phyloP scores from a whole-genome alignment of 306 rosid genomes.

The Cucurbita ficifolia region DNA sequence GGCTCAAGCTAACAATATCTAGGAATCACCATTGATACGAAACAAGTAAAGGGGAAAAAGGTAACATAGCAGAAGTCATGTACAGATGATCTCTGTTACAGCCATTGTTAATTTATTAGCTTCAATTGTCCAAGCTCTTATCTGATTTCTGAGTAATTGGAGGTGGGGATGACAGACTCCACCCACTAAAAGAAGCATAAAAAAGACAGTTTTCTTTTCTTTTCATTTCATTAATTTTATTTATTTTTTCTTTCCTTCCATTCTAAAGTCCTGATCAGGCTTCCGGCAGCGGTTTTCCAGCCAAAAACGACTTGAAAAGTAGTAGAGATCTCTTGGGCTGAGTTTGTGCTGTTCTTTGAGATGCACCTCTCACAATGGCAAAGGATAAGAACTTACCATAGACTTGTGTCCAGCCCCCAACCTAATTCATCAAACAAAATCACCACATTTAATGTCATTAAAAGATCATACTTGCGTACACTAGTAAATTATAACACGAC shows the following conservation, averaged over 20 bases:
- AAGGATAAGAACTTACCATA: constrained; percentile 67
- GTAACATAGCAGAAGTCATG: not conserved
- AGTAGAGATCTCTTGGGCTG: constrained; percentile 84
- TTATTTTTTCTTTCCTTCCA: not conserved
- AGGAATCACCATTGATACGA: not conserved
- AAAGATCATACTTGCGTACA: not conserved
- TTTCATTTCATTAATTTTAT: not conserved
- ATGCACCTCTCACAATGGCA: constrained; percentile 84
- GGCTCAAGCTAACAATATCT: not conserved
- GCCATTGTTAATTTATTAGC: not conserved
- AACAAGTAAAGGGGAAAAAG: not conserved
- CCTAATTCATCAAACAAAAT: constrained; percentile 22
- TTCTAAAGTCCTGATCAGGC: not conserved
- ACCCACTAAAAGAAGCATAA: not conserved
- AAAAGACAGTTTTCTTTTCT: not conserved
- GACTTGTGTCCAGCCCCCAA: constrained; percentile 94
- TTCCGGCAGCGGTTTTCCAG: constrained; percentile 46
- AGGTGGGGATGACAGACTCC: too few relatives aligned
- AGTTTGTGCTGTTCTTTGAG: constrained; percentile 86
- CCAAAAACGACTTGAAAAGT: constrained; percentile 58
- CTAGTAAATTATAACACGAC: too few relatives aligned
- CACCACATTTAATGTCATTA: not conserved
- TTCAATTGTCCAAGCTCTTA: not conserved
- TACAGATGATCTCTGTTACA: not conserved
- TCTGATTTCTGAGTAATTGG: too few relatives aligned